Evolutionary conservation across 73 alveolate species (phyloP), one percentile per base, ranked within the genome.

Genomic region (Tetrahymena thermophila): DNA sequence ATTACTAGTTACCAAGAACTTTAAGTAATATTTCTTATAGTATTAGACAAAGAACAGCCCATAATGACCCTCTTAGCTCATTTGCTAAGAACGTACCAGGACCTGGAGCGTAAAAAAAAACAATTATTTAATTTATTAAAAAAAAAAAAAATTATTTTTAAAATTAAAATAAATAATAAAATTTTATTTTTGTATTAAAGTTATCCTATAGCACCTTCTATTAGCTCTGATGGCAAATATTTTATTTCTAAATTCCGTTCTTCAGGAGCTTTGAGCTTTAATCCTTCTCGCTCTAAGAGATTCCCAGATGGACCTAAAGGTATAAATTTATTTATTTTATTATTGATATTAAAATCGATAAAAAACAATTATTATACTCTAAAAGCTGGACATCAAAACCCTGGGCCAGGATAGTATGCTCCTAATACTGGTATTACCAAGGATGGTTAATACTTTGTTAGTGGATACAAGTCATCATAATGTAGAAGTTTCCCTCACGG

Each of bases 381-480:
- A 43, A 37, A 11, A 94, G 96, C 93, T 89, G 94, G 56, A 11
- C 93, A 34, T 85, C 43, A 95, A 37, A 94, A 94, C 4, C 98
- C 98, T 55, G 98, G 98, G 31, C 98, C 98, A 35, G 98, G 98
- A 19, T 50, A 96, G 43, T 97, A 97, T 71, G 95, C 93, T 85
- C 94, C 94, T 17, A 96, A 97, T 83, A 89, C 85, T 35, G 97
- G 97, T 35, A 95, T 95, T 16, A 85, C 71, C 85, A 94, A 85
- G n/a, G 96, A 85, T 28, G 71, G 71, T 8, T 71, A 56, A 19
- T 83, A 56, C 21, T 71, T 71, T 71, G 57, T 35, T 34, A 83
- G 85, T 38, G 58, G 58, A 28, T 85, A 38, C 38, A 85, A 85
- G 84, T 85, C 97, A 28, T 84, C 95, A 43, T 85, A 95, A 89